Base-by-base conservation (phyloP, 2,329 filamentous ascomycete species). In the Pseudonectria foliicola region DNA sequence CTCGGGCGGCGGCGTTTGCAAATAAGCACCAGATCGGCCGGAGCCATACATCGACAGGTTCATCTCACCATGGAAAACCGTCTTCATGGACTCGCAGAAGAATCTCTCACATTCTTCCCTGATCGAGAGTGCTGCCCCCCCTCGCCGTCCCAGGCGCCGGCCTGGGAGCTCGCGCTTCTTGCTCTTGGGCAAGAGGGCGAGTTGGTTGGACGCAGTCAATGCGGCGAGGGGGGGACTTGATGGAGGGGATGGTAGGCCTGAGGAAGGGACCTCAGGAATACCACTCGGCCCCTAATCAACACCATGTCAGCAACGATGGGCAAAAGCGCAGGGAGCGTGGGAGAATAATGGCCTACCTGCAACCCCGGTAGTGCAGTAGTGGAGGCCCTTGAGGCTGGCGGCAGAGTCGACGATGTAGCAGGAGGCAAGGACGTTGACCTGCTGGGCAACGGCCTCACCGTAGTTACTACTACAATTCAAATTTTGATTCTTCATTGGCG, bases 61-160 rank as follows among this genome's bases (percentile, higher is more conserved):
- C 84, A 82, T 80, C 87, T 93, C 88, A 94, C 86, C 89, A 75
- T 83, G 85, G 80, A 95, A 95, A 73, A 85, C 83, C 71, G 81
- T 71, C 70, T 78, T 84, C 80, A 95, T 85, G 76, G 81, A 82
- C 82, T 90, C 87, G 71, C 89, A 95, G 79, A 95, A 94, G 82
- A 95, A 90, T 76, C 89, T 95, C 88, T 95, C 89, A 95, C 89
- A 94, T 86, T 95, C 88, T 88, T 84, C 88, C 85, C 84, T 88
- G 76, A 95, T 94, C 72, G 82, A 81, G 69, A 85, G 80, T 84
- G 86, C 80, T 82, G 88, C 88, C 87, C 88, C 88, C 85, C 84
- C 84, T 82, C 74, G 75, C 60, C 75, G 71, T 61, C 66, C 64
- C 59, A 62, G 59, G 56, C 57, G 58, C 48, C 53, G 52, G 53